Base-by-base conservation (phyloP, 345 rosid genomes). In the Gossypium australe region DNA sequence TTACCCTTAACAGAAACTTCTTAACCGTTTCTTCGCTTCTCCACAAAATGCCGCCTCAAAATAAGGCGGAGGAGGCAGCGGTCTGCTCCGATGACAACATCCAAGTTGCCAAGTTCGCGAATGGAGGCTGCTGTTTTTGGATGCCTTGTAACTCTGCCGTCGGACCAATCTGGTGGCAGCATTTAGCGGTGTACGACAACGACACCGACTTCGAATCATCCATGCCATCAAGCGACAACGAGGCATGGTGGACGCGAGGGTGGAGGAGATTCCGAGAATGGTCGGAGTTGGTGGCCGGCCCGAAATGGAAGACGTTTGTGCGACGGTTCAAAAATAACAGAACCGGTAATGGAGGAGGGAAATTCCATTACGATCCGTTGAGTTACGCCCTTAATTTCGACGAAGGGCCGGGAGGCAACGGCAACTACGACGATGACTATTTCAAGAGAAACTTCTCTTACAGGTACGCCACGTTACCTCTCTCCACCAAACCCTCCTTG, bases 341-440 rank as follows among this genome's bases (percentile, higher is more conserved):
- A 9, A 27, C 71, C 4, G 79, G 78, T 9, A 24, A 20, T 5
- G 70, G 84, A 3, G 79, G 78, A 0, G 81, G 76, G 52, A 80
- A 76, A 66, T 92, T 83, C 83, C 85, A 84, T 51, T 94, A 94
- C 73, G 97, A 92, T 82, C 92, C 96, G 0, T 51, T 77, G 85
- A 92, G 98, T 63, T 92, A 94, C 69, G 78, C 97, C n/a, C 72
- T 91, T 82, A 94, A 94, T 65, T 94, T 94, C 75, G 98, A 94
- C 52, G 95, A 92, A 7, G 97, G 98, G 0, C 76, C 58, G 58
- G 75, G 78, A 72, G 78, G 73, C 18, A 77, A 79, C 17, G 79
- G 76, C 34, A 69, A 49, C 17, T 80, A 75, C 49, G 88, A 83
- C 25, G 83, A 82, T 11, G 87, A 80, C 70, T 74, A 59, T 34